Base-by-base conservation (phyloP, 2,329 filamentous ascomycete genomes). In the Gaeumannomyces tritici region DNA sequence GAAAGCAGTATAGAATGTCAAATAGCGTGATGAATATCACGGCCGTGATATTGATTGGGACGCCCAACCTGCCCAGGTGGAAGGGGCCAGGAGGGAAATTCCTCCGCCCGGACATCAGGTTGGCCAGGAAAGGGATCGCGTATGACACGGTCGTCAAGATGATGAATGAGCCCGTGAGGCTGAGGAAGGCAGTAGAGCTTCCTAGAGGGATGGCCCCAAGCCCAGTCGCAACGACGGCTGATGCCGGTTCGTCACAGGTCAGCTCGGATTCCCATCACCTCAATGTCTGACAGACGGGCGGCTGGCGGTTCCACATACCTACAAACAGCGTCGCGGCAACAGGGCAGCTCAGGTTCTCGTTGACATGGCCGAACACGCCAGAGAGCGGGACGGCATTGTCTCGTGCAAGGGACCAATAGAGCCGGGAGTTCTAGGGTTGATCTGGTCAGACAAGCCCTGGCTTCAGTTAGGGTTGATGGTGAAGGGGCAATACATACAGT, bases 341-440 rank as follows among this genome's bases (percentile, higher is more conserved):
- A 0, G 85, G 85, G 68, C 84, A 86, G 62, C 83, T 82, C 62
- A 84, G 78, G 1, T 66, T 72, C 64, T 77, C 75, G 69, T 82
- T 79, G 66, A 88, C 83, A 24, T 69, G 71, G n/a, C 78, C 74
- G 63, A 87, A 81, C 71, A 82, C 74, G 13, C 68, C 62, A 1
- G 79, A 76, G 68, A 85, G 82, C 0, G 85, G 85, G 3, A 85
- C 84, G 2, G 84, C 84, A 54, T 82, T 80, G 69, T 88, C 85
- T 35, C 85, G 80, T 51, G 84, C 82, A 24, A 84, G 72, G 1
- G 79, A 76, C 81, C 81, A 83, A 71, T 78, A 81, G 42, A 77
- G 72, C 24, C 70, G 68, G 54, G 69, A 68, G 64, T 65, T 67
- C 66, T 66, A 47, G n/a, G 15, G 18, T 57, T 11, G 58, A 21